phyloP scores from a whole-genome alignment of 2,329 filamentous ascomycete genomes.

The Drechslerella stenobrocha region DNA sequence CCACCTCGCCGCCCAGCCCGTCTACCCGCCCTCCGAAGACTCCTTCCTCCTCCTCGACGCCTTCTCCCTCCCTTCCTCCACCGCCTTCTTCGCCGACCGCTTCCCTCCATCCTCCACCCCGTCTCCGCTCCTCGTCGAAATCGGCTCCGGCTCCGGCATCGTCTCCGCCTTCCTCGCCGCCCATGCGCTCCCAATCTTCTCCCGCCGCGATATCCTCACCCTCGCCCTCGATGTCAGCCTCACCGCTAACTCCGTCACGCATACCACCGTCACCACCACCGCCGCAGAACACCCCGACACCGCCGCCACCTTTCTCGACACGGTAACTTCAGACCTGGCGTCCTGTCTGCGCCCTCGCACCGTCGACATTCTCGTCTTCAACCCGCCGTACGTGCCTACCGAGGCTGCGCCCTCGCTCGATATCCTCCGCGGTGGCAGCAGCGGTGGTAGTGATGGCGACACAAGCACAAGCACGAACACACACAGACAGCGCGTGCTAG shows the following conservation, averaged over 20 bases:
- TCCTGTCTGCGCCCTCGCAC: conserved; percentile 63
- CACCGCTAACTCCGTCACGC: conserved; percentile 72
- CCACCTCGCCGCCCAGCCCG: conserved; percentile 81
- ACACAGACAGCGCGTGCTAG: conserved; percentile 51
- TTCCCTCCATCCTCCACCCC: conserved; percentile 61
- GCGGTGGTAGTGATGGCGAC: no score
- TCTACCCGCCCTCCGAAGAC: conserved; percentile 96
- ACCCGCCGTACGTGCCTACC: conserved; percentile 94
- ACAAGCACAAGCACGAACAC: no score
- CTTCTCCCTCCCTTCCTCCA: conserved; percentile 72
- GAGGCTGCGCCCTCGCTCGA: conserved; percentile 66
- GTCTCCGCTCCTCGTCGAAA: conserved; percentile 72
- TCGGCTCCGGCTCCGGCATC: conserved; percentile 89
- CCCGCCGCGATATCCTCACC: conserved; percentile 69
- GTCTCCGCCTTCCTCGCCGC: conserved; percentile 86
- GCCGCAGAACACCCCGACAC: conserved; percentile 54
- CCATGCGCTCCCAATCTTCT: conserved; percentile 73
- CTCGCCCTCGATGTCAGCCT: conserved; percentile 82
- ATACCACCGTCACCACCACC: conserved; percentile 63
- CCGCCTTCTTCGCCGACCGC: conserved; percentile 66
- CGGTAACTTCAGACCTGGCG: conserved; percentile 71
- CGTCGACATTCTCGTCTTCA: conserved; percentile 89
- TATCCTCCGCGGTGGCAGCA: conserved; percentile 14
- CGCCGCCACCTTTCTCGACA: conserved; percentile 65
- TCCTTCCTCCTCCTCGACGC: conserved; percentile 93